Evolutionary conservation across 805 yeast genomes (phyloP).

Genomic region (Vanderwaltozyma polyspora): DNA sequence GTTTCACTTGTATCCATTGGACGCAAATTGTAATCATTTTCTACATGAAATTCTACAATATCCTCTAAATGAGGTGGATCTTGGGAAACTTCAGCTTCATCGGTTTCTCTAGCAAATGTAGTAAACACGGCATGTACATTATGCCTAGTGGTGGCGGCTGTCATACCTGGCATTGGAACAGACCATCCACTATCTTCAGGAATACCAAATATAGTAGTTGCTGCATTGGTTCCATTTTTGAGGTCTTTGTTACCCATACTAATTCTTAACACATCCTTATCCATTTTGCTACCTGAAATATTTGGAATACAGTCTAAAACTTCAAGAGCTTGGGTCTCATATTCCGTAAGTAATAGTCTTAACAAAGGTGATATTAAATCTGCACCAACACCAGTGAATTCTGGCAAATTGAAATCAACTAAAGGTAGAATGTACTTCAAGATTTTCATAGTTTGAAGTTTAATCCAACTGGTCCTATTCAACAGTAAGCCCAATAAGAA

Average conservation of each 20-base stretch:
- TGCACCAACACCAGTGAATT: slow-evolving; percentile 85
- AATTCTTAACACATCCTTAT: slow-evolving; percentile 84
- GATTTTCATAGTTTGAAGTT: slow-evolving; percentile 65
- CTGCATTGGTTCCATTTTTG: slow-evolving; percentile 70
- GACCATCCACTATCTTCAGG: slow-evolving; percentile 95
- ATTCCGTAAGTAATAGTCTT: slow-evolving; percentile 68
- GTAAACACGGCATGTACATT: slow-evolving; percentile 93
- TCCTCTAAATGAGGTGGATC: slow-evolving; percentile 14
- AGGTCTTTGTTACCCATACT: slow-evolving; percentile 74
- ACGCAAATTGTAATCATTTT: slow-evolving; percentile 21
- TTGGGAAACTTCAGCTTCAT: slow-evolving; percentile 10
- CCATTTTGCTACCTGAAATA: slow-evolving; percentile 85
- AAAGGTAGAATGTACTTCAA: slow-evolving; percentile 65
- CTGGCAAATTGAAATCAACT: slow-evolving; percentile 65
- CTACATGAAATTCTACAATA: slow-evolving; percentile 25
- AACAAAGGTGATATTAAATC: slow-evolving; percentile 86
- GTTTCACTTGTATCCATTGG: slow-evolving; percentile 22
- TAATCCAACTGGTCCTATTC: slow-evolving; percentile 70
- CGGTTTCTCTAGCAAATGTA: slow-evolving; percentile 45
- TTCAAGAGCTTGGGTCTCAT: slow-evolving; percentile 78
- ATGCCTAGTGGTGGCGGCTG: slow-evolving; percentile 79
- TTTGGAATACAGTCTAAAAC: slow-evolving; percentile 77
- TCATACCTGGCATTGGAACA: slow-evolving; percentile 86
- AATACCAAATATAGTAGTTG: slow-evolving; percentile 85
- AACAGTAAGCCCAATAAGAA: slow-evolving; percentile 69